Evolutionary conservation across 805 yeast species (phyloP).

Genomic region (Ogataea allantospora): DNA sequence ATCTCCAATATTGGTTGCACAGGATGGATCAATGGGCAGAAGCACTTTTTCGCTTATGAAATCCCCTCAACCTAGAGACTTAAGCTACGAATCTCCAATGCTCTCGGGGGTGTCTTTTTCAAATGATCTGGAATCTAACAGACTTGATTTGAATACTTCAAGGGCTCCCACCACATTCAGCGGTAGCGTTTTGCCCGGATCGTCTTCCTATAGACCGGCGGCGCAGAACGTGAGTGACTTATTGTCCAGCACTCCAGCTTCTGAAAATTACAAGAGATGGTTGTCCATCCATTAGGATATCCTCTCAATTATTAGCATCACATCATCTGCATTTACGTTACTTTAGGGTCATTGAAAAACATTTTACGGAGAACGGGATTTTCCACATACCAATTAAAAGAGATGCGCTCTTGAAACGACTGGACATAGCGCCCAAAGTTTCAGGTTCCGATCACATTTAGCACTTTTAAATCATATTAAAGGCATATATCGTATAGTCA

Average conservation of each 20-base stretch:
- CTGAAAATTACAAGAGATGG: conserved; percentile 35
- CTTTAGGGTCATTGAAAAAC: not conserved
- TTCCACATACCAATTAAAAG: not conserved
- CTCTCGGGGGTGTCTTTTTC: conserved; percentile 19
- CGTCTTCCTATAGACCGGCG: conserved; percentile 5
- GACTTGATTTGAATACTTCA: conserved; percentile 29
- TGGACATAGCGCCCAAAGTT: not conserved
- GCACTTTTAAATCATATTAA: conserved; percentile 6
- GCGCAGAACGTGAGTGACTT: conserved; percentile 31
- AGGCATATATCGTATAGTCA: conserved; percentile 3
- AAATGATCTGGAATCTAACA: conserved; percentile 32
- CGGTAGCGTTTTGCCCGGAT: conserved; percentile 7
- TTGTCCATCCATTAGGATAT: conserved; percentile 26
- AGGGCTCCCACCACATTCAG: not conserved
- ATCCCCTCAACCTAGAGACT: conserved; percentile 27
- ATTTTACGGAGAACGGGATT: not conserved
- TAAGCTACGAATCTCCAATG: conserved; percentile 35
- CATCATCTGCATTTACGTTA: conserved; percentile 5
- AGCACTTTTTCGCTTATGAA: conserved; percentile 8
- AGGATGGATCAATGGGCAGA: conserved; percentile 11
- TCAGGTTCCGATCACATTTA: not conserved
- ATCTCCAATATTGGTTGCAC: conserved; percentile 34
- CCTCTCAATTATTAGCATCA: conserved; percentile 5
- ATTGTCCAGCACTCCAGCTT: conserved; percentile 28
- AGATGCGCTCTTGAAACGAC: not conserved